phyloP scores from a whole-genome alignment of 805 yeast genomes.

The Isabelozyma heimii region DNA sequence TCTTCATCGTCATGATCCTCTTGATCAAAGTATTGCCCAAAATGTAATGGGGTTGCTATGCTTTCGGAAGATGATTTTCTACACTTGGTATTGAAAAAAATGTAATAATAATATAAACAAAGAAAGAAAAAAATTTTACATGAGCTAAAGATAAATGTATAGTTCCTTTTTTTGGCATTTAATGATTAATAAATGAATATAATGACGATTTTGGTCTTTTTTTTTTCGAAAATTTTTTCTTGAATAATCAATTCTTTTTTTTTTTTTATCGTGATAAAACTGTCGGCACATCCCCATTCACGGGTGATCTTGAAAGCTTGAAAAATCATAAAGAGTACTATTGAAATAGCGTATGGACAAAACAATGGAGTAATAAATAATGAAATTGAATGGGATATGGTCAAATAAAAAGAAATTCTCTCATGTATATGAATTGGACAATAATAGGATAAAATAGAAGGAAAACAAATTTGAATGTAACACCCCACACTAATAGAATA shows the following conservation, averaged over 20 bases:
- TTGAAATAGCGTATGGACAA: background rate
- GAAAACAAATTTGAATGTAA: background rate
- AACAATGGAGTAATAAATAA: background rate
- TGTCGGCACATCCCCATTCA: too few species aligned
- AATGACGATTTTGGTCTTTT: background rate
- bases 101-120: constrained; percentile 6
- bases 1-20: constrained; percentile 30
- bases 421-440: background rate
- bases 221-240: background rate
- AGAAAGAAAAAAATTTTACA: constrained; percentile 3
- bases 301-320: background rate
- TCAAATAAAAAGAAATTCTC: background rate
- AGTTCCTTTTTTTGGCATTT: background rate
- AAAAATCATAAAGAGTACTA: background rate
- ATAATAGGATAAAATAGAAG: background rate
- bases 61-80: background rate
- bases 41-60: constrained; percentile 13
- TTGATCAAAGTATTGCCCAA: constrained; percentile 36
- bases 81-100: background rate
- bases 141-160: background rate
- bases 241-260: too few species aligned
- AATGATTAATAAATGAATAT: background rate
- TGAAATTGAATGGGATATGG: background rate
- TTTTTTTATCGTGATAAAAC: background rate
- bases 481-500: background rate